Conservation (phyloP, 768 basidiomycete genomes). For the Lentinula lateritia region DNA sequence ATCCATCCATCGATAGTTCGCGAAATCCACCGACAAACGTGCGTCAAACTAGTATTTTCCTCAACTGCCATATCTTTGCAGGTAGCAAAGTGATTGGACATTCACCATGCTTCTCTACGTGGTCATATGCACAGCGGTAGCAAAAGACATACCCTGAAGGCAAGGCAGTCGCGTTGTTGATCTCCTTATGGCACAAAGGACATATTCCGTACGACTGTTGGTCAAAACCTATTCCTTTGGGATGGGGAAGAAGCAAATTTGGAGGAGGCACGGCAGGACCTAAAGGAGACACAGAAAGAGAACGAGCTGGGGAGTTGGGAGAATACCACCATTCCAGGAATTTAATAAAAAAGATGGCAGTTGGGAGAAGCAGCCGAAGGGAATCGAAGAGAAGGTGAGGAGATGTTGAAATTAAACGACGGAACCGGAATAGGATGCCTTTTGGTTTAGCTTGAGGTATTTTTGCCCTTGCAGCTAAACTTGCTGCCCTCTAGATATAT, state of each 20-base stretch:
- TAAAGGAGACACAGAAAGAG: conserved; percentile 54
- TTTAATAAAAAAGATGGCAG: conserved; percentile 91
- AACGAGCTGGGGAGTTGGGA: conserved; percentile 79
- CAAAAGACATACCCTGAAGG: conserved; percentile 95
- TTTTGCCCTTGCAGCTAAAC: conserved; percentile 22
- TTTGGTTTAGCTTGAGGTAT: conserved; percentile 21
- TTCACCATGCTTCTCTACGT: conserved; percentile 68
- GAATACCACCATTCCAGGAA: conserved; percentile 99
- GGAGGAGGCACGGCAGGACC: conserved; percentile 77
- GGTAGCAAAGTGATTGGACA: conserved; percentile 88
- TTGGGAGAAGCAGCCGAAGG: conserved; percentile 73
- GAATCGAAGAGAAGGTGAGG: conserved; percentile 73
- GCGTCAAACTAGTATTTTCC: conserved; percentile 79
- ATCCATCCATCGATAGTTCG: not conserved
- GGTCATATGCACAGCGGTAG: conserved; percentile 84
- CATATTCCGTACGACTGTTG: conserved; percentile 71
- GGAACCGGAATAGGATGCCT: conserved; percentile 38
- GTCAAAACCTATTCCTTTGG: conserved; percentile 63
- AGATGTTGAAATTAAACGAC: conserved; percentile 40
- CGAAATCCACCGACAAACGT: conserved; percentile 37
- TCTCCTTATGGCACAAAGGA: conserved; percentile 66
- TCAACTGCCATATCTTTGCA: conserved; percentile 71
- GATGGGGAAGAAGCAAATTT: conserved; percentile 68
- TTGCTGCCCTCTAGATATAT: conserved; percentile 34
- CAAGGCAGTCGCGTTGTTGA: conserved; percentile 84